Conservation (phyloP, 2,329 filamentous ascomycete species). For the Metarhizium rileyi region DNA sequence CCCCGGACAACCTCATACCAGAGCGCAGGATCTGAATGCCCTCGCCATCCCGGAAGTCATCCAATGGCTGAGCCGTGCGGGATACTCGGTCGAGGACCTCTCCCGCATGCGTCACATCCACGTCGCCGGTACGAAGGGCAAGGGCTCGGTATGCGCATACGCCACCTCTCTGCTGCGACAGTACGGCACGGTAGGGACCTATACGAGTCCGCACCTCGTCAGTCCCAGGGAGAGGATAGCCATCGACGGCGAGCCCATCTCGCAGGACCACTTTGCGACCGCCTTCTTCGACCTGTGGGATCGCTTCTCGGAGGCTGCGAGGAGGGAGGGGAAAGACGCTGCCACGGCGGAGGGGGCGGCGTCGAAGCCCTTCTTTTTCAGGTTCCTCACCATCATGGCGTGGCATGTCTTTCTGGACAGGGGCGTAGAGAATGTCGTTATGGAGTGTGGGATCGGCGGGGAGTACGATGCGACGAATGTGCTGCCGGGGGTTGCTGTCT, state of each 20-base stretch:
- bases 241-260: slow-evolving; percentile 63
- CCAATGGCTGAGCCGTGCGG: slow-evolving; percentile 65
- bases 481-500: slow-evolving; percentile 51
- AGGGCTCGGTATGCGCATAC: slow-evolving; percentile 81
- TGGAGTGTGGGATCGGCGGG: slow-evolving; percentile 92
- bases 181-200: slow-evolving; percentile 54
- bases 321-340: slow-evolving; percentile 18
- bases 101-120: slow-evolving; percentile 52
- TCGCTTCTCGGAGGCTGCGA: slow-evolving; percentile 32
- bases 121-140: slow-evolving; percentile 89
- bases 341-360: slow-evolving; percentile 42
- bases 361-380: slow-evolving; percentile 84
- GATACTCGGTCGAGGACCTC: slow-evolving; percentile 49
- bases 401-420: slow-evolving; percentile 73
- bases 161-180: slow-evolving; percentile 64
- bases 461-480: slow-evolving; percentile 92
- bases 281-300: slow-evolving; percentile 87
- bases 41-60: slow-evolving; percentile 73
- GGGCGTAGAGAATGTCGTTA: slow-evolving; percentile 66
- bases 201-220: slow-evolving; percentile 77
- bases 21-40: slow-evolving; percentile 49
- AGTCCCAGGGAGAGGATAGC: slow-evolving; percentile 78
- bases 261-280: slow-evolving; percentile 56
- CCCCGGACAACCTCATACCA: slow-evolving; percentile 32
- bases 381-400: slow-evolving; percentile 81